A percentile compares a stretch with the other conserved stretches of the same genome.
Evolutionary conservation across 2,329 filamentous ascomycete genomes (phyloP).

Genomic region (Harringtonia lauricola): DNA sequence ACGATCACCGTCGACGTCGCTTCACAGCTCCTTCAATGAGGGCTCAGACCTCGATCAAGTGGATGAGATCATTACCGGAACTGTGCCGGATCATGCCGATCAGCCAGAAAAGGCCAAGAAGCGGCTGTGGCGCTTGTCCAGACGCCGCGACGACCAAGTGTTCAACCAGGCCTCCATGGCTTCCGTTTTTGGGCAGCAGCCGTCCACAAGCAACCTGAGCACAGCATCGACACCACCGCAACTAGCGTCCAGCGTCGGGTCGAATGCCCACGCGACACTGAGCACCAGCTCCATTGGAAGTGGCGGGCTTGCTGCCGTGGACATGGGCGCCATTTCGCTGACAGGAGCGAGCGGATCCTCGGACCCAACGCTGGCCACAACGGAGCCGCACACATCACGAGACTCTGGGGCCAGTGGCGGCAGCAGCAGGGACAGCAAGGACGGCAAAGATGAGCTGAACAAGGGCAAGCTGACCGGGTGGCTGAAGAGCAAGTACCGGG

Average conservation of each 20-base stretch:
- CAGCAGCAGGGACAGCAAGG: conserved; percentile 1
- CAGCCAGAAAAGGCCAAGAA: conserved; percentile 55
- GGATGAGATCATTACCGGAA: conserved; percentile 39
- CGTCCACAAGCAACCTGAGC: conserved; percentile 7
- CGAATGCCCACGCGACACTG: conserved; percentile 50
- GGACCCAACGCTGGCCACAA: conserved; percentile 28
- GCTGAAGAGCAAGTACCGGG: conserved; percentile 50
- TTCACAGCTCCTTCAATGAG: conserved; percentile 70
- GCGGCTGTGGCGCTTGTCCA: conserved; percentile 62
- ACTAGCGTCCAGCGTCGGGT: conserved; percentile 35
- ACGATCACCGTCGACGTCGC: conserved; percentile 64
- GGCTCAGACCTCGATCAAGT: conserved; percentile 68
- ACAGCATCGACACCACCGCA: conserved; percentile 21
- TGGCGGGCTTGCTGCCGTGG: conserved; percentile 22
- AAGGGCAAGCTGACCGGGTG: conserved; percentile 41
- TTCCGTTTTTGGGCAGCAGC: neutral
- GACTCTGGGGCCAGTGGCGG: conserved; percentile 15
- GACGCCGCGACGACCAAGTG: conserved; percentile 44
- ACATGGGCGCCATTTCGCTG: conserved; percentile 31
- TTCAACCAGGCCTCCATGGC: neutral
- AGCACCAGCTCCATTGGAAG: conserved; percentile 62
- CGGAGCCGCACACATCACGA: conserved; percentile 26
- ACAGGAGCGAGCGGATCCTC: conserved; percentile 40
- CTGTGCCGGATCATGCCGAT: conserved; percentile 12
- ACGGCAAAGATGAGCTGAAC: conserved; percentile 29